Percentiles rank a stretch among this genome's conserved stretches.
Conservation (phyloP, 2,329 filamentous ascomycete genomes). For the Moelleriella libera region DNA sequence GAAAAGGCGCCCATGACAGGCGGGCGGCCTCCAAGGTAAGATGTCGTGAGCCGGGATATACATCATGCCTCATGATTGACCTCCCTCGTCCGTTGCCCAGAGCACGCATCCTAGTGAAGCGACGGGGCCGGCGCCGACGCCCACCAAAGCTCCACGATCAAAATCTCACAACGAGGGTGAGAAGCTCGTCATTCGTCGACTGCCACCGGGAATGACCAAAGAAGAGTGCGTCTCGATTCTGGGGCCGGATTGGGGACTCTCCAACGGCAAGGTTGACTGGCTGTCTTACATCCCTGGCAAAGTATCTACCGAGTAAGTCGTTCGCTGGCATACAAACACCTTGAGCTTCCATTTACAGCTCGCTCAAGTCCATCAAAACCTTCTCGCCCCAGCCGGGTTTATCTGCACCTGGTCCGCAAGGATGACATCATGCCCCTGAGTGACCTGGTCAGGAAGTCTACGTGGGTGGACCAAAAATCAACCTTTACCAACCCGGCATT, state of each 20-base stretch:
- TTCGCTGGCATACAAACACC: no score
- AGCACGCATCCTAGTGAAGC: conserved; percentile 12
- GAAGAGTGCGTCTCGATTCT: conserved; percentile 59
- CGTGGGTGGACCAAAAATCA: conserved; percentile 72
- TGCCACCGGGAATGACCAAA: conserved; percentile 75
- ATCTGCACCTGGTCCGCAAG: conserved; percentile 66
- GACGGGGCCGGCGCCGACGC: conserved; percentile 5
- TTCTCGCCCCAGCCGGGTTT: conserved; percentile 66
- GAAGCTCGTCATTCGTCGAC: conserved; percentile 71
- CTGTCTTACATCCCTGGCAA: conserved; percentile 53
- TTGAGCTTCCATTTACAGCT: conserved; percentile 6
- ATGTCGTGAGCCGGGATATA: no score
- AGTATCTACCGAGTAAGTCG: conserved; percentile 64
- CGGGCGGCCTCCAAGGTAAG: conserved; percentile 15
- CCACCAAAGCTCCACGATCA: conserved; percentile 13
- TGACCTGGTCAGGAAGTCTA: conserved; percentile 51
- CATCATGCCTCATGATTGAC: not conserved
- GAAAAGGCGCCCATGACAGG: conserved; percentile 13
- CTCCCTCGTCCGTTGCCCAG: not conserved
- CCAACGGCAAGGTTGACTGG: conserved; percentile 79
- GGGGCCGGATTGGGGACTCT: conserved; percentile 68
- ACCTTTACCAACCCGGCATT: conserved; percentile 59
- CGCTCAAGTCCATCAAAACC: conserved; percentile 61
- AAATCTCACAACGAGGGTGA: conserved; percentile 38
- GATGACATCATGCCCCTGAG: conserved; percentile 54